phyloP scores from a whole-genome alignment of 306 rosid species.

The Betula pendula region DNA sequence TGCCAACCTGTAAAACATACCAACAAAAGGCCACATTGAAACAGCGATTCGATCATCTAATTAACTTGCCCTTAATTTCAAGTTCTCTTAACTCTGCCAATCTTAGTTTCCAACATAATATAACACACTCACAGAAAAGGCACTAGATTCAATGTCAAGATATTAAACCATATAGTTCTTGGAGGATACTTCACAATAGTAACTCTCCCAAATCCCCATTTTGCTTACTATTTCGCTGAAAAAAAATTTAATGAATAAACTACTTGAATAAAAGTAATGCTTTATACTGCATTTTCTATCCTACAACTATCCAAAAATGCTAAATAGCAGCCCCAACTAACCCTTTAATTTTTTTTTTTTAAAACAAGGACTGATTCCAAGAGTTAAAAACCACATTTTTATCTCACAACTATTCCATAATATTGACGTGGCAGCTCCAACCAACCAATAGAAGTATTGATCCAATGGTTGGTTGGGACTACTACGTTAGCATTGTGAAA shows the following conservation, averaged over 20 bases:
- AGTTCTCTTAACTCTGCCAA: slow-evolving; percentile 1
- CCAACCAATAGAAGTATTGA: too few species aligned
- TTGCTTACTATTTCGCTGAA: neutral
- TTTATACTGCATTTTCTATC: too few species aligned
- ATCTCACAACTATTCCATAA: too few species aligned
- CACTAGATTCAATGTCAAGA: slow-evolving; percentile 4
- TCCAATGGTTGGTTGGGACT: too few species aligned
- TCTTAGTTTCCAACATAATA: slow-evolving; percentile 6
- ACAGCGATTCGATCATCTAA: slow-evolving; percentile 12
- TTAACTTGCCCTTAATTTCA: neutral
- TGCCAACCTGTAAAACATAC: slow-evolving; percentile 68
- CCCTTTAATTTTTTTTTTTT: too few species aligned
- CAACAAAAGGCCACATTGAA: slow-evolving; percentile 22
- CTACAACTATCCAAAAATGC: too few species aligned
- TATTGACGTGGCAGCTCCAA: too few species aligned
- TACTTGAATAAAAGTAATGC: neutral
- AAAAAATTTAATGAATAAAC: neutral
- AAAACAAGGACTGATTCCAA: too few species aligned
- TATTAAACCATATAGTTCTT: neutral
- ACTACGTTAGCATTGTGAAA: too few species aligned
- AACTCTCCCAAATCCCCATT: neutral
- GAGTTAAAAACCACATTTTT: too few species aligned
- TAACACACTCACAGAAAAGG: neutral
- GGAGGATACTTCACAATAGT: neutral
- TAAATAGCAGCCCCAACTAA: too few species aligned